Evolutionary conservation across 2,329 filamentous ascomycete genomes (phyloP).

Genomic region (Paraconiothyrium brasiliense): DNA sequence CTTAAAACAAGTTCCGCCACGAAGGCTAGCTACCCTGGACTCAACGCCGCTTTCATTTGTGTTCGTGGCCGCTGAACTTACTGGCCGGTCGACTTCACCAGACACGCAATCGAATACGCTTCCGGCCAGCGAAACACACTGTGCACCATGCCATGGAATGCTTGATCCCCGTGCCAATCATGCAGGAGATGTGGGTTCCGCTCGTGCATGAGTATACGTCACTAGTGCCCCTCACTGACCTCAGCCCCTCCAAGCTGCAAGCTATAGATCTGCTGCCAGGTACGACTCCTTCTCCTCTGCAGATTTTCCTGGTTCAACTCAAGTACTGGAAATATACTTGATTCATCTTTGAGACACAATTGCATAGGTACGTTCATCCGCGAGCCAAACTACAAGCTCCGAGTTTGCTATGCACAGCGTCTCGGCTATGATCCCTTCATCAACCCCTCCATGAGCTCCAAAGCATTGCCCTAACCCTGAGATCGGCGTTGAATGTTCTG

Average conservation of each 20-base stretch:
- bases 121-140: neutral
- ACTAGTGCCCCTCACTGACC: slow-evolving; percentile 6
- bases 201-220: slow-evolving; percentile 17
- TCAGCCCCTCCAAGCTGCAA: slow-evolving; percentile 5
- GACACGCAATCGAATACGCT: neutral
- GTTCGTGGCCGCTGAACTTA: too few relatives aligned
- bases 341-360: neutral
- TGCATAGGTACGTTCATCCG: neutral
- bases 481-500: too few relatives aligned
- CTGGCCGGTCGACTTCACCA: neutral
- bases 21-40: too few relatives aligned
- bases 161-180: slow-evolving; percentile 8
- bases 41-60: too few relatives aligned
- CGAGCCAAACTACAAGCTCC: neutral
- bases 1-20: too few relatives aligned
- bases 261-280: slow-evolving; percentile 5
- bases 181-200: slow-evolving; percentile 1
- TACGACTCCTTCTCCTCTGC: slow-evolving; percentile 2
- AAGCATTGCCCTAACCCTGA: too few relatives aligned
- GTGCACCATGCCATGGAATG: neutral
- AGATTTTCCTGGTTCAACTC: neutral
- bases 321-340: neutral
- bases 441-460: too few relatives aligned
- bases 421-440: too few relatives aligned
- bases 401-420: neutral